Base-by-base conservation (phyloP, 2,329 filamentous ascomycete species). In the Penicillium nordicum region DNA sequence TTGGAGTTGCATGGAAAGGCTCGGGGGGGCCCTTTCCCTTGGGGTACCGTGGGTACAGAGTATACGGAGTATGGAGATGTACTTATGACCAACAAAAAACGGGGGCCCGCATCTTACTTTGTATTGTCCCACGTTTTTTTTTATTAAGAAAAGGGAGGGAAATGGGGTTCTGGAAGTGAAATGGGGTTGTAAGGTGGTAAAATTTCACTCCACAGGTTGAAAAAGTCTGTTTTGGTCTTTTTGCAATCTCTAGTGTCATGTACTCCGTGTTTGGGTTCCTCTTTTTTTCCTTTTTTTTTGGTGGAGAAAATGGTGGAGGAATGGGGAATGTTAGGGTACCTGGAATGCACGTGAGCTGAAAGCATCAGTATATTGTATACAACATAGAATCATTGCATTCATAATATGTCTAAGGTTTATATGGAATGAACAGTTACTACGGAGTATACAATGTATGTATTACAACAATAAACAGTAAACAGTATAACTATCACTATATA, bases 41-140 rank as follows among this genome's bases (percentile, higher is more conserved):
- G 61, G 61, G 61, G 64, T 63, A 63, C 64, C 65, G 43, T 34
- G 43, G 29, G 9, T 46, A 46, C 44, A 10, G 16, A 10, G 44
- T 45, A 45, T 21, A 37, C 34, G 9, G 36, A 38, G 36, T 41
- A 23, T 27, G 41, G 10, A 43, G 25, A 43, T 10, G 16, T 18
- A 45, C 14, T 45, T 45, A 66, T 23, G 27, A 29, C 46, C 25
- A 16, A 62, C 60, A 62, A 44, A 59, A 54, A 66, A 65, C 53
- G 65, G 66, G 68, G 68, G 67, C 66, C 68, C 69, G 64, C 67
- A 70, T 70, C 65, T 64, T 25, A 25, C 12, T 9, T 18, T n/a
- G 41, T n/a, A 53, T 58, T 56, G 62, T 65, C 64, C 64, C 63
- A 63, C 59, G 57, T 60, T 63, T 62, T n/a, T 63, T 46, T 53